Evolutionary conservation across 208 protist genomes (phyloP), one percentile per base, ranked within the genome.

Genomic region (Crithidia fasciculata): DNA sequence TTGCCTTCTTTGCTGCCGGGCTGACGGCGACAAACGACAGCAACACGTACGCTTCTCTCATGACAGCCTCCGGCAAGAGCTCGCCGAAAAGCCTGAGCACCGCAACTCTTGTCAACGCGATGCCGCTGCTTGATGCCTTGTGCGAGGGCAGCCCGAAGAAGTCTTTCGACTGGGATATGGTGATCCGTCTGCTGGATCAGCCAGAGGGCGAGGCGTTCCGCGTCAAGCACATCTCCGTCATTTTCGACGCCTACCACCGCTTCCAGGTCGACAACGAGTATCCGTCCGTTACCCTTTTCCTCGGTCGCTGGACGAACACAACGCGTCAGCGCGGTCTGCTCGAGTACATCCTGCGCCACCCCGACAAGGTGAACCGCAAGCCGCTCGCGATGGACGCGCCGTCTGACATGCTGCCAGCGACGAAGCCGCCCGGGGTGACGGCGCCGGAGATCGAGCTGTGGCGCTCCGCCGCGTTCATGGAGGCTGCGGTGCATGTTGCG

Each of bases 1-100:
- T 97, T 8, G 87, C 82, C n/a, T 92, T 95, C 76, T 93, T 97
- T 60, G 89, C 92, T n/a, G 92, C 92, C 1, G 88, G 85, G 49
- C 79, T 85, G 56, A 88, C 82, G 54, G 80, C 83, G 2, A 67
- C 80, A 9, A 87, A 87, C 55, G 90, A 96, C 74, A 79, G 79
- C 60, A 94, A 78, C 72, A 88, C 89, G 44, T 95, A 95, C 74
- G 83, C 78, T 37, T 79, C 87, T 8, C 84, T 97, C 47, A 91
- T 92, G 86, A 81, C 72, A 12, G 86, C 86, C 18, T 80, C 81
- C 8, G 88, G 87, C 13, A 90, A 92, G 74, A 67, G 59, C 36
- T 69, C 82, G 49, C 80, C 86, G 13, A 87, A 85, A 57, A 84
- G 70, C 58, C 79, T 90, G 68, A 85, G 78, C 19, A 84, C 74